Percentiles rank a stretch among this genome's conserved stretches.
These are phyloP conservation scores for Oryza coarctata DNA, from an alignment of 176 grass and related monocot genomes.

Conservation along the genomic window DNA sequence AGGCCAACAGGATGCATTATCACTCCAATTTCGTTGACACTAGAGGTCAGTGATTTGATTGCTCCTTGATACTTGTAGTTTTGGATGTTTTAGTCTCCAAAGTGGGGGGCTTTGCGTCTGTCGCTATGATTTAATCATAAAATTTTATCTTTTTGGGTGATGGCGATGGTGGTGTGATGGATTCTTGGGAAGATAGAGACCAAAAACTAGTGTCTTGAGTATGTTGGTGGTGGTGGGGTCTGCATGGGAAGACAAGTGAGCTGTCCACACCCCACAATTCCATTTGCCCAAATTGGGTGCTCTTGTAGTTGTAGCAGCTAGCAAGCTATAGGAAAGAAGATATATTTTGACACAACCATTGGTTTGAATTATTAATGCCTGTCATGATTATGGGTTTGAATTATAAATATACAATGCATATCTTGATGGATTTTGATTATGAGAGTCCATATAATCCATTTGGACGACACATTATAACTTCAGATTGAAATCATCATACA, in stretches of 20 bases:
- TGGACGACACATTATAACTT: neutral
- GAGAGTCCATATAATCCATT: neutral
- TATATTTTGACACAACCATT: slow-evolving; percentile 21
- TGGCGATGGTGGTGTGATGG: slow-evolving; percentile 34
- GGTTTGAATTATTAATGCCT: neutral
- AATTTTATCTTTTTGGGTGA: slow-evolving; percentile 12
- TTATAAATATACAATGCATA: neutral
- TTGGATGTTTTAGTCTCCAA: slow-evolving; percentile 29
- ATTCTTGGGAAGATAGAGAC: slow-evolving; percentile 43
- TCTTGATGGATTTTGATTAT: neutral
- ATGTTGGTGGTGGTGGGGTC: slow-evolving; percentile 35
- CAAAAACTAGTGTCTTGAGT: slow-evolving; percentile 26
- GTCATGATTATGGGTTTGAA: neutral
- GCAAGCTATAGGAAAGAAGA: neutral
- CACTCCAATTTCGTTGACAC: slow-evolving; percentile 94
- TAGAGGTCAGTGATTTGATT: slow-evolving; percentile 65
- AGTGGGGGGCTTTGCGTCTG: neutral
- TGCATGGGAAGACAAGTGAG: slow-evolving; percentile 18
- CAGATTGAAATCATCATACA: neutral
- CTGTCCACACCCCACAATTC: slow-evolving; percentile 30
- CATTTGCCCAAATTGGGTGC: neutral
- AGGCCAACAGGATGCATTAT: slow-evolving; percentile 97
- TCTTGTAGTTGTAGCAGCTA: slow-evolving; percentile 30
- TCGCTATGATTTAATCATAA: slow-evolving; percentile 13
- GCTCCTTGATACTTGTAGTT: slow-evolving; percentile 10